These are phyloP conservation scores for Brassica juncea DNA, from an alignment of 345 rosid genomes.

Conservation along the genomic window DNA sequence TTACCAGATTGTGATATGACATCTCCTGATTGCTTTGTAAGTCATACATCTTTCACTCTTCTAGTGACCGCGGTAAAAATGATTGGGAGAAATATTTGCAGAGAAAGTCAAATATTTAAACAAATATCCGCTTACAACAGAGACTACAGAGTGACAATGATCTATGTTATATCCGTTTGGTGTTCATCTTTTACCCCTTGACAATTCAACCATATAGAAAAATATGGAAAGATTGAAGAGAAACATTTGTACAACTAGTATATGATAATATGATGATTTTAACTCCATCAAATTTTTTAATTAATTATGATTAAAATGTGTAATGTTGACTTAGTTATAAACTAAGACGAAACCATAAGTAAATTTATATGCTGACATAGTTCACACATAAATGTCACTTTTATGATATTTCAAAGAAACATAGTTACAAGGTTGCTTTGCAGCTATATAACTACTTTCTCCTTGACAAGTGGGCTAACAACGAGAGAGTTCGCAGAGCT, in stretches of 20 bases:
- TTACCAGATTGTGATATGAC: constrained; percentile 7
- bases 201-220: neutral
- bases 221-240: neutral
- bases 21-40: constrained; percentile 24
- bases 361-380: neutral
- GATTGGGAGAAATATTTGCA: neutral
- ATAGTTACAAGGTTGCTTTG: constrained; percentile 5
- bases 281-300: neutral
- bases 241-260: neutral
- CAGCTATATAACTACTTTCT: constrained; percentile 14
- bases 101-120: neutral
- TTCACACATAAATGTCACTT: neutral
- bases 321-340: neutral
- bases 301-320: neutral
- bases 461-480: constrained; percentile 16
- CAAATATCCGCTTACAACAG: neutral
- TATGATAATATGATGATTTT: neutral
- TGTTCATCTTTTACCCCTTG: neutral
- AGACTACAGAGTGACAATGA: neutral
- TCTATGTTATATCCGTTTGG: neutral
- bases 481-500: constrained; percentile 14
- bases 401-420: neutral
- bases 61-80: neutral
- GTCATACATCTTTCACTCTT: neutral
- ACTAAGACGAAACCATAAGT: neutral